These are phyloP conservation scores for Pistacia vera DNA, from an alignment of 345 rosid species.

Conservation along the genomic window DNA sequence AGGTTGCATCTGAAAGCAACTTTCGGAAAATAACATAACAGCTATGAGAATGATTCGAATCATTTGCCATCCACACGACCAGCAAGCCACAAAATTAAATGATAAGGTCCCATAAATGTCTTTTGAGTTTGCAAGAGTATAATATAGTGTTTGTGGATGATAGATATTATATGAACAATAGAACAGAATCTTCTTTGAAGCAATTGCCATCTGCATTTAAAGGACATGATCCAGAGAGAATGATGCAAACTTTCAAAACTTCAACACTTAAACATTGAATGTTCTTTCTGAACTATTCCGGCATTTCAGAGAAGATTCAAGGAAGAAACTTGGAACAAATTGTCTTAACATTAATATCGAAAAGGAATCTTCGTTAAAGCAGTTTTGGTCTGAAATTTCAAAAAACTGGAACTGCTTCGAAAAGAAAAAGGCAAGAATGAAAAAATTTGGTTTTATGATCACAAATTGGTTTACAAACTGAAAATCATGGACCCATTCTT, in stretches of 20 bases:
- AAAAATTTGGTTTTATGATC: neutral
- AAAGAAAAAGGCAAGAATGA: neutral
- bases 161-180: neutral
- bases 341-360: neutral
- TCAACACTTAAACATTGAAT: neutral
- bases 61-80: slow-evolving; percentile 8
- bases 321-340: neutral
- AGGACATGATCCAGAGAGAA: neutral
- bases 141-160: neutral
- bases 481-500: neutral
- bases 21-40: neutral
- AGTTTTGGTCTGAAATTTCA: neutral
- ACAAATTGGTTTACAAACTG: slow-evolving; percentile 13
- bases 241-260: neutral
- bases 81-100: slow-evolving; percentile 1
- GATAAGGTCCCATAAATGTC: neutral
- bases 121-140: no score
- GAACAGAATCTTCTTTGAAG: neutral
- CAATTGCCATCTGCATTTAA: neutral
- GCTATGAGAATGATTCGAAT: slow-evolving; percentile 8
- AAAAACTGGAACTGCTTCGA: neutral
- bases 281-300: neutral
- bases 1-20: slow-evolving; percentile 9
- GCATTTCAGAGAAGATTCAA: neutral
- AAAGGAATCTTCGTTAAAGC: neutral